A percentile compares a stretch with the other conserved stretches of the same genome.
phyloP scores from a whole-genome alignment of 768 basidiomycete genomes.

The Kwoniella sp. region DNA sequence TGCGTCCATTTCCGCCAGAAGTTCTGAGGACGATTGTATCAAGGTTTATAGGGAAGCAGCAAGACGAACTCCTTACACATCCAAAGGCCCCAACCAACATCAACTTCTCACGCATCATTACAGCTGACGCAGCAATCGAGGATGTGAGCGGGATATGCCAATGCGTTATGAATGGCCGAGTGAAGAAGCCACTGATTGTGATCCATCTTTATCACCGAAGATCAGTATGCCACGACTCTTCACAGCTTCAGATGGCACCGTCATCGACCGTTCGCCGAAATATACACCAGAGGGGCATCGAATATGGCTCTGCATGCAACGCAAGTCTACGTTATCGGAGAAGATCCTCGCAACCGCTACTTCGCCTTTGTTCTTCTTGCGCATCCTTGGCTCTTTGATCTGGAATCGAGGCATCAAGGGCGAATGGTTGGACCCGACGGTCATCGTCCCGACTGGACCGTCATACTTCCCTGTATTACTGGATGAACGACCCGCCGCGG shows the following conservation, averaged over 20 bases:
- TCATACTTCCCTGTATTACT: not conserved
- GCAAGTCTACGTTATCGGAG: not conserved
- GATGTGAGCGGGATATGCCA: too few species aligned
- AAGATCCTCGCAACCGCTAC: not conserved
- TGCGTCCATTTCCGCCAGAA: not conserved
- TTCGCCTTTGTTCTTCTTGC: not conserved
- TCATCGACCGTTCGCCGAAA: not conserved
- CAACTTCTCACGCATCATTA: too few species aligned
- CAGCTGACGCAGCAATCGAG: too few species aligned
- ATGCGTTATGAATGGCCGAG: too few species aligned
- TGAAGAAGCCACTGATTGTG: too few species aligned
- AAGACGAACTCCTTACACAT: too few species aligned
- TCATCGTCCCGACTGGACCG: conserved; percentile 3
- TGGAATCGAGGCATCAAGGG: not conserved
- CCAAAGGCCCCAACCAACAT: too few species aligned
- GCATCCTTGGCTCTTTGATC: not conserved
- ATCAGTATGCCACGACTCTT: not conserved
- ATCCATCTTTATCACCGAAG: not conserved
- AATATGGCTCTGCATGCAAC: conserved; percentile 2
- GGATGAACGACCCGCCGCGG: not conserved
- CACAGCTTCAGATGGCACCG: not conserved
- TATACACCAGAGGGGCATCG: not conserved
- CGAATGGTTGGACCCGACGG: not conserved
- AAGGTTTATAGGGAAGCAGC: too few species aligned
- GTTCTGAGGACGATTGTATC: too few species aligned